Base-by-base conservation (phyloP, 805 yeast genomes). In the Starmerella kuoi region DNA sequence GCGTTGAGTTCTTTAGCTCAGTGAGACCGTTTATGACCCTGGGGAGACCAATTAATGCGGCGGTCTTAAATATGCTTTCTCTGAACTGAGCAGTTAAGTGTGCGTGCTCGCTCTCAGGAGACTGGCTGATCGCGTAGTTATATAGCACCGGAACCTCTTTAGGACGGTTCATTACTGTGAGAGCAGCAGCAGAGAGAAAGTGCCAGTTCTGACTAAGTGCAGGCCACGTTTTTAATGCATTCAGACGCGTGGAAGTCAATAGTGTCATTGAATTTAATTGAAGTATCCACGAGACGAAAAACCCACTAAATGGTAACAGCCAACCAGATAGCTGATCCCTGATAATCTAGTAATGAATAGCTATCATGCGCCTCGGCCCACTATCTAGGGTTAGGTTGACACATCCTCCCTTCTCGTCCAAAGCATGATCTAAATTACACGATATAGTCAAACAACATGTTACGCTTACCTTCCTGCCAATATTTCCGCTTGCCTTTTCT, bases 41-140 rank as follows among this genome's bases (percentile, higher is more conserved):
- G 1, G 96, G 96, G 12, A 86, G 66, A 0, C 96, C 96, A 14
- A 77, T 74, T 35, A 87, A 62, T 0, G 94, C 94, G 0, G 80
- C 70, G 3, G 84, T 68, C 55, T 86, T 87, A 54, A 87, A 62
- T 2, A 87, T 62, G 7, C 86, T 77, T 54, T 87, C 96, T 46
- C 94, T 66, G 40, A 80, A 64, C 50, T 79, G 73, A 31, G 66
- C 65, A 0, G 87, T 67, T 5, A 70, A 47, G 32, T 42, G 48
- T 48, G 40, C 48, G 34, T 54, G 64, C 31, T 37, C 52, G 23
- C 36, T 41, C 14, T 44, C 45, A 21, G 50, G 47, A n/a, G 51
- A 41, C 5, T 43, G 27, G 11, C 49, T 55, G 47, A 78, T 37
- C 1, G 86, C 85, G 61, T 77, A 78, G 48, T 81, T 81, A 57